Conservation (phyloP, 306 rosid species). For the Pterocarpus macrocarpus region DNA sequence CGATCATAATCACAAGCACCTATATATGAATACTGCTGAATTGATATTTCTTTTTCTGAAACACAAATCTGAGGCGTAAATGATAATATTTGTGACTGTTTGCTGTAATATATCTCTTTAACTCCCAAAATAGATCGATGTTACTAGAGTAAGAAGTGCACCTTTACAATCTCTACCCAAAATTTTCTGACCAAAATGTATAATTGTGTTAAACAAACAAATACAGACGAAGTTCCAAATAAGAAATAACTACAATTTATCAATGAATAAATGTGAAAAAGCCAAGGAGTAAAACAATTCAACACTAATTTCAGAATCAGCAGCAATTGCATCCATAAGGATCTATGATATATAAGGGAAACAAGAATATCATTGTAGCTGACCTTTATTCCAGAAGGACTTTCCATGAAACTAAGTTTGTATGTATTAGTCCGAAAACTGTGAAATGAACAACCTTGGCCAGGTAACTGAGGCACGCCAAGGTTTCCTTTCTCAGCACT, state of each 20-base stretch:
- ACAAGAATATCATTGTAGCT: constrained; percentile 26
- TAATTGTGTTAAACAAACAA: neutral
- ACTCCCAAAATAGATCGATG: neutral
- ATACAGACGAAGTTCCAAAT: neutral
- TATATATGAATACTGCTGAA: neutral
- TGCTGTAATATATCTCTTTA: neutral
- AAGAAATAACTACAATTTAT: constrained; percentile 6
- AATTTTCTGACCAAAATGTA: constrained; percentile 9
- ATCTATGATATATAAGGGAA: constrained; percentile 30
- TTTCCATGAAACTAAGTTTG: constrained; percentile 96
- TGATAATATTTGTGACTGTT: constrained; percentile 36
- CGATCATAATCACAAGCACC: neutral
- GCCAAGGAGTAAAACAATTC: constrained; percentile 17
- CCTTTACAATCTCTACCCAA: constrained; percentile 3
- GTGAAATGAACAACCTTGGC: constrained; percentile 99
- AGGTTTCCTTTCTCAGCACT: constrained; percentile 92
- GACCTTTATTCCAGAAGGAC: constrained; percentile 94
- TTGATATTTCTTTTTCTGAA: neutral
- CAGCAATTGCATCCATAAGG: constrained; percentile 16
- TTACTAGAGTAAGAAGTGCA: neutral
- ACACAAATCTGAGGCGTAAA: constrained; percentile 21
- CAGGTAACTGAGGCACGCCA: constrained; percentile 94
- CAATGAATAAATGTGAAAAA: constrained; percentile 24
- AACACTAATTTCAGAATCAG: constrained; percentile 8
- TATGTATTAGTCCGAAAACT: constrained; percentile 91